Percentiles rank a stretch among this genome's conserved stretches.
phyloP scores from a whole-genome alignment of 148 eudicot genomes.

The Vaccinium corymbosum region DNA sequence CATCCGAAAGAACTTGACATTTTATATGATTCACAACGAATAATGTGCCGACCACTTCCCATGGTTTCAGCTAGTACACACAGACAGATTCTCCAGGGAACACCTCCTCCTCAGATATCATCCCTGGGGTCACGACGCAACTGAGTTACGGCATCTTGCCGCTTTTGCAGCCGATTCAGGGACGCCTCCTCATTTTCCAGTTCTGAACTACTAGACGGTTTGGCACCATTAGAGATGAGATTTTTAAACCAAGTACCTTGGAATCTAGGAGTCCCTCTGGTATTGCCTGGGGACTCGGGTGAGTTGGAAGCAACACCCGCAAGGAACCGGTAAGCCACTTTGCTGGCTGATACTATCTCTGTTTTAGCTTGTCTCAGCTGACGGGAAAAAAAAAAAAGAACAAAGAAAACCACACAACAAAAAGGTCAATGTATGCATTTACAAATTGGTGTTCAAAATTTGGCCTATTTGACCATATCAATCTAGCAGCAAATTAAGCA shows the following conservation, averaged over 20 bases:
- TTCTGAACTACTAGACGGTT: conserved; percentile 69
- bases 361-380: conserved; percentile 95
- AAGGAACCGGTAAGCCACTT: conserved; percentile 81
- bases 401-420: not conserved
- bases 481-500: not conserved
- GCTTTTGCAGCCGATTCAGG: conserved; percentile 32
- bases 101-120: conserved; percentile 22
- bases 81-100: conserved; percentile 10
- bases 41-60: not conserved
- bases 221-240: conserved; percentile 61
- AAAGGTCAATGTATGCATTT: not conserved
- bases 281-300: conserved; percentile 36
- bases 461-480: not conserved
- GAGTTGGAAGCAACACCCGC: conserved; percentile 58
- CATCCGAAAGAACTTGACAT: conserved; percentile 5
- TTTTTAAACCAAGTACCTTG: conserved; percentile 85
- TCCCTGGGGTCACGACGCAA: conserved; percentile 29
- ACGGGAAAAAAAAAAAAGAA: conserved; percentile 4
- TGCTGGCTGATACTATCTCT: conserved; percentile 89
- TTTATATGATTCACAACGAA: conserved; percentile 14
- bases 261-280: conserved; percentile 54
- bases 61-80: conserved; percentile 28
- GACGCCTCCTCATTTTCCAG: conserved; percentile 53
- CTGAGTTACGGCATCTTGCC: conserved; percentile 26
- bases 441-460: not conserved